Percentiles rank a stretch among this genome's conserved stretches.
Evolutionary conservation across 495 filamentous ascomycete species (phyloP).

Genomic region (Daldinia grandis): DNA sequence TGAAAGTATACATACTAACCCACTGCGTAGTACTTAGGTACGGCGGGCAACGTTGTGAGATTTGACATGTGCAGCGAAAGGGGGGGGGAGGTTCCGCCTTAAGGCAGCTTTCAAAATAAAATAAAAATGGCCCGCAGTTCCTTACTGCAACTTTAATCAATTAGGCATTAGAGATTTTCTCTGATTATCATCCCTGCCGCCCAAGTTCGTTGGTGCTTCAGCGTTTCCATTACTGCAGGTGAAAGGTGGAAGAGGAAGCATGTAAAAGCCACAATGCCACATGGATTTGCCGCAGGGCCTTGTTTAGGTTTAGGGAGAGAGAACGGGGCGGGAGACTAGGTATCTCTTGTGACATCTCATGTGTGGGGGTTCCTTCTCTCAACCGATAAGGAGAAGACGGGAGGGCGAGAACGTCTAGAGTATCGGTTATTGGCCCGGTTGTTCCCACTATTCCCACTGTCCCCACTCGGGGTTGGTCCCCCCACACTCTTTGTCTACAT

Average conservation of each 20-base stretch:
- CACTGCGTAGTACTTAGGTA: neutral
- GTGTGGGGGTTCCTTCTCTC: slow-evolving; percentile 17
- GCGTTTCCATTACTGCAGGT: slow-evolving; percentile 6
- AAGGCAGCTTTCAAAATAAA: neutral
- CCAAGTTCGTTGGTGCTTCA: slow-evolving; percentile 17
- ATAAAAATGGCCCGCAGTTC: slow-evolving; percentile 18
- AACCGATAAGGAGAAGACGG: slow-evolving; percentile 17
- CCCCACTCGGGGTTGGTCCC: slow-evolving; percentile 17
- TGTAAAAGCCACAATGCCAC: slow-evolving; percentile 36
- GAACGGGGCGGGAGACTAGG: slow-evolving; percentile 10
- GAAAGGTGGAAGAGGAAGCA: neutral
- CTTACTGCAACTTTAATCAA: slow-evolving; percentile 37
- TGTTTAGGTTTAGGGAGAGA: neutral
- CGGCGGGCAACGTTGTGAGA: neutral
- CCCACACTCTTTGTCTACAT: slow-evolving; percentile 19
- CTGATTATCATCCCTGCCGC: slow-evolving; percentile 26
- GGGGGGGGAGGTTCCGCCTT: slow-evolving; percentile 5
- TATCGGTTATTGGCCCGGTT: slow-evolving; percentile 26
- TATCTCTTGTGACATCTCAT: neutral
- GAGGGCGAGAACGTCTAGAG: slow-evolving; percentile 21
- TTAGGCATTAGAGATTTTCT: slow-evolving; percentile 34
- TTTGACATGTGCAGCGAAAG: slow-evolving; percentile 34
- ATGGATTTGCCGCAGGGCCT: slow-evolving; percentile 35
- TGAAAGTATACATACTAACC: neutral
- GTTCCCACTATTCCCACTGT: slow-evolving; percentile 34